phyloP scores from a whole-genome alignment of 371 early-diverging fungal genomes.

The Blyttiomyces sp. region DNA sequence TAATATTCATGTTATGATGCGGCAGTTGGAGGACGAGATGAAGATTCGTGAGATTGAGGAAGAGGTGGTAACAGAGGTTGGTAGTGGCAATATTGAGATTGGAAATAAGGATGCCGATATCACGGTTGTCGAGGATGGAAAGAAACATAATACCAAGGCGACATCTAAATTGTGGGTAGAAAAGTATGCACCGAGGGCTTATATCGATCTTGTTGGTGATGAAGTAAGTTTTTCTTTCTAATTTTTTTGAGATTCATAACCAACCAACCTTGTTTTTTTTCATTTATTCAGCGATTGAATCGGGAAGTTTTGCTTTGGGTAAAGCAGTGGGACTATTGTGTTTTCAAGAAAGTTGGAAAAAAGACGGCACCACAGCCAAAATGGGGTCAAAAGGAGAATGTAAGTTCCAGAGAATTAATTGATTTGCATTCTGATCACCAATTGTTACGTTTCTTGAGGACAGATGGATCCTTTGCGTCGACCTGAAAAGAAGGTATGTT shows the following conservation, averaged over 20 bases:
- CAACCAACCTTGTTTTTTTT: background rate
- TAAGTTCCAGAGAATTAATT: too few species aligned
- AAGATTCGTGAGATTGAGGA: slow-evolving; percentile 30
- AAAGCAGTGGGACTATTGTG: slow-evolving; percentile 94
- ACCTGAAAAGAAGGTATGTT: background rate
- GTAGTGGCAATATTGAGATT: background rate
- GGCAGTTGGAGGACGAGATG: slow-evolving; percentile 42
- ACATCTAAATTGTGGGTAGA: slow-evolving; percentile 72
- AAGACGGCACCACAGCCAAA: background rate
- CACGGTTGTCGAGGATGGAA: background rate
- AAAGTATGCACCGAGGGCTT: slow-evolving; percentile 80
- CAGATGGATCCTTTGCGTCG: background rate
- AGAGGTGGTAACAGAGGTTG: background rate
- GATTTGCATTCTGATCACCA: too few species aligned
- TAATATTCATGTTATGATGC: slow-evolving; percentile 45
- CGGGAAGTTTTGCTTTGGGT: slow-evolving; percentile 88
- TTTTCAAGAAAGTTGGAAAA: slow-evolving; percentile 61
- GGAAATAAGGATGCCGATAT: background rate
- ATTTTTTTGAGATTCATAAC: background rate
- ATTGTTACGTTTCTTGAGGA: too few species aligned
- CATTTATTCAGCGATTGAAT: slow-evolving; percentile 60
- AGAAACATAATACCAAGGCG: background rate
- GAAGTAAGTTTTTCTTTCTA: slow-evolving; percentile 48
- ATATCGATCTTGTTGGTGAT: slow-evolving; percentile 90
- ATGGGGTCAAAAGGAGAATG: too few species aligned